Evolutionary conservation across 495 filamentous ascomycete species (phyloP), one percentile per base, ranked within the genome.

Genomic region (Hypoxylon crocopeplum): DNA sequence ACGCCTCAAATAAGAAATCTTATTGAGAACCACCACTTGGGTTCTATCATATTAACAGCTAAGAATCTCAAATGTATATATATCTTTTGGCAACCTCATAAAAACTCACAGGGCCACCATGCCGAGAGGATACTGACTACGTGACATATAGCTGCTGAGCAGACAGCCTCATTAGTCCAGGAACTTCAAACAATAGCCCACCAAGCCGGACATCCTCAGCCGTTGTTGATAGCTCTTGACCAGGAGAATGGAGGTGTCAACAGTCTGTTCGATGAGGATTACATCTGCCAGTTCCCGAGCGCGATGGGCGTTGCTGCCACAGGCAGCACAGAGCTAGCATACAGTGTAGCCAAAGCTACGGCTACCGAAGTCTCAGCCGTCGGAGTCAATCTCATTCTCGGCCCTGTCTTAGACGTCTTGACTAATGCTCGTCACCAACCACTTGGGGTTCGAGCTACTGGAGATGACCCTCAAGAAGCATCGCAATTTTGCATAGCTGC

Each of bases 161-260:
- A 93, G 49, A 90, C 92, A 16, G 89, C 91, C 24, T 82, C 80
- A 64, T 76, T 96, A 37, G 88, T 92, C 27, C 85, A 93, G 47
- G 89, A 96, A 66, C 79, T 96, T 33, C 92, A 96, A 71, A 91
- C 87, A 50, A 91, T 91, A 68, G 92, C 92, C 20, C 88, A 88
- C 67, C 80, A 93, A 76, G 88, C 92, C 48, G 90, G 91, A 34
- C 92, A 96, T 70, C 87, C 87, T 2, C 86, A 93, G 2, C 92
- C 92, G 10, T 75, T 96, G 20, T 76, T 91, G 49, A 96, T 96
- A 64, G 90, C 89, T 11, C 68, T 96, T 29, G 92, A 96, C 68
- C 92, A 96, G 65, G 92, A 96, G 70, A 96, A 96, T 88, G 92
- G 92, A 40, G 92, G 92, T 3, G 91, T 96, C 66, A 96, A 96